Evolutionary conservation across 257 asterid genomes (phyloP).

Genomic region (Coffea canephora): DNA sequence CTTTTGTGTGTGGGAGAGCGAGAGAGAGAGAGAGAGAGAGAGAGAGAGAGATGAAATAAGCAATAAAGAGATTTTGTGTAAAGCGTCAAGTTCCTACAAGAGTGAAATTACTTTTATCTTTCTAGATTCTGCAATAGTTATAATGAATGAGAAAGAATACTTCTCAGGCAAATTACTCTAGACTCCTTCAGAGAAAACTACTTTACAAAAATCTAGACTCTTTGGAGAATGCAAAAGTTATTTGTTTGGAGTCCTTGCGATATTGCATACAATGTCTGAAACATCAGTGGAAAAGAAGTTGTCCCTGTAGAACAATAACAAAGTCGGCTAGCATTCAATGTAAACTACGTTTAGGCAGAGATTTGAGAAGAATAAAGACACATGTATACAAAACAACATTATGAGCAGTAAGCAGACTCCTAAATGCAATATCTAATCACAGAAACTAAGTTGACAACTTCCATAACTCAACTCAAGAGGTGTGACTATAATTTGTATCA

Average conservation of each 20-base stretch:
- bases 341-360: background rate
- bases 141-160: background rate
- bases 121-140: background rate
- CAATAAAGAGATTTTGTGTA: background rate
- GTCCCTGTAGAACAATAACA: background rate
- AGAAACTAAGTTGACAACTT: background rate
- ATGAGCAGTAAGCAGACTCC: background rate
- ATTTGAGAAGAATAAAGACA: background rate
- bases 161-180: background rate
- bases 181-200: background rate
- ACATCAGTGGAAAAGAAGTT: background rate
- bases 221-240: background rate
- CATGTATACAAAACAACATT: background rate
- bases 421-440: background rate
- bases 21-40: background rate
- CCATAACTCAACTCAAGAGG: background rate
- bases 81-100: background rate
- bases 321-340: background rate
- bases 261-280: background rate
- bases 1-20: background rate
- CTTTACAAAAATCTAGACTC: background rate
- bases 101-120: background rate
- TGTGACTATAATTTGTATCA: background rate
- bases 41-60: too few relatives aligned
- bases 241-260: background rate